These are phyloP conservation scores for Toxicodendron radicans DNA, from an alignment of 345 rosid species.

Conservation along the genomic window DNA sequence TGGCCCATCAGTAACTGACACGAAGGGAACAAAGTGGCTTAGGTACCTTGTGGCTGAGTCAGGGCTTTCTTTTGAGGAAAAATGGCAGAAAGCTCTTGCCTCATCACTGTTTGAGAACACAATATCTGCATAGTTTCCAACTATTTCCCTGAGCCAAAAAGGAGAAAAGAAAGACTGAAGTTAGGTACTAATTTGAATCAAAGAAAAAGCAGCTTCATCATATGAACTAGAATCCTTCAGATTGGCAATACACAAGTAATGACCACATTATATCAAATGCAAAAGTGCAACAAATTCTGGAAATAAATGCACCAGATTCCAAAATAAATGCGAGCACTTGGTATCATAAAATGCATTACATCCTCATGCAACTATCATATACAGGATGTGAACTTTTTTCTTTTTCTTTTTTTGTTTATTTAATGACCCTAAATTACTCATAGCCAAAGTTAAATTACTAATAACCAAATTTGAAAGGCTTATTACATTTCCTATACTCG, in stretches of 20 bases:
- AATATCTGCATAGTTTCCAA: conserved; percentile 76
- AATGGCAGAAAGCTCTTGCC: conserved; percentile 85
- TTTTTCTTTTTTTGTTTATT: too few relatives aligned
- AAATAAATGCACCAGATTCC: background rate
- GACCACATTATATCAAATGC: background rate
- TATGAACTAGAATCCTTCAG: background rate
- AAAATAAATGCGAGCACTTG: background rate
- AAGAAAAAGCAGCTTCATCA: background rate
- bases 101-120: conserved; percentile 87
- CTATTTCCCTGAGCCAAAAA: conserved; percentile 64
- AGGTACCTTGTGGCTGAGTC: conserved; percentile 77
- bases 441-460: too few relatives aligned
- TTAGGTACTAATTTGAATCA: background rate
- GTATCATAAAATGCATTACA: background rate
- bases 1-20: conserved; percentile 85
- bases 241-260: background rate
- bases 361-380: background rate
- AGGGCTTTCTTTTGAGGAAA: conserved; percentile 66
- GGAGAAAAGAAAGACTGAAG: background rate
- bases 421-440: background rate
- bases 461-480: too few relatives aligned
- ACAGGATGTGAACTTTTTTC: too few relatives aligned
- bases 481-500: too few relatives aligned
- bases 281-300: background rate
- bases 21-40: conserved; percentile 87